Percentiles rank a stretch among this genome's conserved stretches.
These are phyloP conservation scores for Apiotrichum gamsii DNA, from an alignment of 1,284 basidiomycete genomes.

Conservation along the genomic window DNA sequence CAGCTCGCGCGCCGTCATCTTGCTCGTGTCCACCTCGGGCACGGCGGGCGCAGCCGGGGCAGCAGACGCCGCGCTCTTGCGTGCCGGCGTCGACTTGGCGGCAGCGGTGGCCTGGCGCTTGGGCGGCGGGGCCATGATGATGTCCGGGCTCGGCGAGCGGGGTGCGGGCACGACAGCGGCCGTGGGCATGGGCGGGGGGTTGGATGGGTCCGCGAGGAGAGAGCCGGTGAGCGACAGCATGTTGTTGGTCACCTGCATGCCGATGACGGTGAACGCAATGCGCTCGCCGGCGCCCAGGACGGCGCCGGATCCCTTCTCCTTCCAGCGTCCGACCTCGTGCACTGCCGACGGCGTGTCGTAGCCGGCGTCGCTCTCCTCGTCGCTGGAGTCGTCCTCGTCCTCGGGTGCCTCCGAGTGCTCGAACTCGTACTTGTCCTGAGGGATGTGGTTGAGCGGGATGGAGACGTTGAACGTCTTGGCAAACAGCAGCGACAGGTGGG, in stretches of 20 bases:
- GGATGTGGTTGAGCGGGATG: conserved; percentile 89
- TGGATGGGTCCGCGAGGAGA: conserved; percentile 77
- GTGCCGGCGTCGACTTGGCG: conserved; percentile 10
- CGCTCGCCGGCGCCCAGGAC: conserved; percentile 64
- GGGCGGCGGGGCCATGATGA: conserved; percentile 15
- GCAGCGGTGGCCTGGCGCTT: conserved; percentile 4
- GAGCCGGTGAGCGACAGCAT: conserved; percentile 92
- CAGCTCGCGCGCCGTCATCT: conserved; percentile 29
- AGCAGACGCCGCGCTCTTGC: conserved; percentile 1
- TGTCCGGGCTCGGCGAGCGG: conserved; percentile 26
- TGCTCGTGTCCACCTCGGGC: conserved; percentile 25
- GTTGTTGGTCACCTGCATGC: conserved; percentile 84
- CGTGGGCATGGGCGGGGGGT: conserved; percentile 52
- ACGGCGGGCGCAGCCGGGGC: conserved; percentile 1
- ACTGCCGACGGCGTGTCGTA: conserved; percentile 21
- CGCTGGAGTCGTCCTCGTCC: conserved; percentile 25
- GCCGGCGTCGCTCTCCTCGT: conserved; percentile 33
- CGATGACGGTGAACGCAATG: conserved; percentile 82
- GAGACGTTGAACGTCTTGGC: conserved; percentile 96
- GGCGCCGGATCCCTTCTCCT: conserved; percentile 63
- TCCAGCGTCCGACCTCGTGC: conserved; percentile 64
- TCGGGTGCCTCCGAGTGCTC: conserved; percentile 55
- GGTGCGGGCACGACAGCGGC: conserved; percentile 4
- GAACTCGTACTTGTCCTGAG: conserved; percentile 72
- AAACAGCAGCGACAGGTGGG: conserved; percentile 86